Evolutionary conservation across 1,284 basidiomycete species (phyloP).

Genomic region (Coriolopsis trogii): DNA sequence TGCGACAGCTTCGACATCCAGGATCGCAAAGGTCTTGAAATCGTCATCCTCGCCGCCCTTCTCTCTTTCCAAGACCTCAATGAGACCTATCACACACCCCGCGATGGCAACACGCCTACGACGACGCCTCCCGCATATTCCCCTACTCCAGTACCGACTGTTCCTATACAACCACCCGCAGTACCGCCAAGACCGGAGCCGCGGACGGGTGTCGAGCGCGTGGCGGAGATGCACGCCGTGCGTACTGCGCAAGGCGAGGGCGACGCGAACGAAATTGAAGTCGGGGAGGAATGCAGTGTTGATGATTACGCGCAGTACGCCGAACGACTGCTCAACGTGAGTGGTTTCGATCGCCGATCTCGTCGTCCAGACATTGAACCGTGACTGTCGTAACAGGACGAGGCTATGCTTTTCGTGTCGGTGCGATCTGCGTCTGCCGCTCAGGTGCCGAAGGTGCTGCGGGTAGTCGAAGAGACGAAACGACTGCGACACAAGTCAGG

Average conservation of each 20-base stretch:
- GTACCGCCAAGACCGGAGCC: constrained; percentile 65
- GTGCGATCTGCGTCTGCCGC: constrained; percentile 65
- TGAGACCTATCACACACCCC: constrained; percentile 53
- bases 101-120: constrained; percentile 22
- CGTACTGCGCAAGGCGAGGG: constrained; percentile 44
- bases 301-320: constrained; percentile 75
- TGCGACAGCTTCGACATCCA: constrained; percentile 72
- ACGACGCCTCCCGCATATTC: too few species aligned
- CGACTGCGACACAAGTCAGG: constrained; percentile 74
- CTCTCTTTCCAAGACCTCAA: constrained; percentile 77
- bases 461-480: constrained; percentile 79
- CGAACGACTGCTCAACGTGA: constrained; percentile 61
- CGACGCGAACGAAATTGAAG: constrained; percentile 73
- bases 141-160: constrained; percentile 10
- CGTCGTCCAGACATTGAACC: neutral
- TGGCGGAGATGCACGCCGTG: constrained; percentile 67
- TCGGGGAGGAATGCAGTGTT: constrained; percentile 65
- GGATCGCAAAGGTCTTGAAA: constrained; percentile 83
- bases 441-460: constrained; percentile 77
- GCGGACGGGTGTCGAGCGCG: constrained; percentile 63
- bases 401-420: constrained; percentile 78
- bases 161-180: constrained; percentile 33
- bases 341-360: constrained; percentile 17
- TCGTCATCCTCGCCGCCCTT: constrained; percentile 74
- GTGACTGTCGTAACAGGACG: constrained; percentile 51